Percentiles rank a stretch among this genome's conserved stretches.
These are phyloP conservation scores for Cercospora canescens DNA, from an alignment of 2,329 filamentous ascomycete species.

Conservation along the genomic window DNA sequence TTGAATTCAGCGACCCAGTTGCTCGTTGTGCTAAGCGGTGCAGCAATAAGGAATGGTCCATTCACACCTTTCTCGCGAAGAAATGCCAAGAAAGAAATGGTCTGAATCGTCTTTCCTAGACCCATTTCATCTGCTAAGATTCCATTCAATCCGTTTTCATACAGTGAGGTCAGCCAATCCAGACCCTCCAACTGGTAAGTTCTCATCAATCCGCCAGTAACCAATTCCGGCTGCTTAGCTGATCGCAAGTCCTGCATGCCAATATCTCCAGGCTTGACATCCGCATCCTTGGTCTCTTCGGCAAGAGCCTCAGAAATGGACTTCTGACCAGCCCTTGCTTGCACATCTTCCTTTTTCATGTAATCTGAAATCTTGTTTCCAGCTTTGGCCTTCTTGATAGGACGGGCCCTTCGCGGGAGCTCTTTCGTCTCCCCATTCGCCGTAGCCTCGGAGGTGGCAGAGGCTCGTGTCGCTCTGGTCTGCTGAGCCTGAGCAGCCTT, in stretches of 20 bases:
- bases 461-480: constrained; percentile 46
- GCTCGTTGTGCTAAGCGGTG: constrained; percentile 84
- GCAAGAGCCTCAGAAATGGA: constrained; percentile 59
- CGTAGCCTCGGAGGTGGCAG: constrained; percentile 23
- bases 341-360: constrained; percentile 60
- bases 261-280: constrained; percentile 60
- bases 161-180: constrained; percentile 83
- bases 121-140: constrained; percentile 96
- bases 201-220: constrained; percentile 86
- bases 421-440: constrained; percentile 25
- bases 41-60: constrained; percentile 87
- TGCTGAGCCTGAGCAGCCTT: constrained; percentile 48
- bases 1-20: constrained; percentile 97
- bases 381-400: constrained; percentile 36
- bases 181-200: constrained; percentile 92
- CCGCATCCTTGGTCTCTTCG: constrained; percentile 58
- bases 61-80: constrained; percentile 84
- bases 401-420: constrained; percentile 35
- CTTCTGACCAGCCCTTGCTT: constrained; percentile 53
- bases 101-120: constrained; percentile 87
- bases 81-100: constrained; percentile 82
- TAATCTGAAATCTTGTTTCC: constrained; percentile 57
- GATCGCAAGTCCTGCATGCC: constrained; percentile 71
- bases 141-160: constrained; percentile 88
- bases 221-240: constrained; percentile 79